Percentiles rank a stretch among this genome's conserved stretches.
phyloP scores from a whole-genome alignment of 2,329 filamentous ascomycete species.

The Fusarium nygamai region DNA sequence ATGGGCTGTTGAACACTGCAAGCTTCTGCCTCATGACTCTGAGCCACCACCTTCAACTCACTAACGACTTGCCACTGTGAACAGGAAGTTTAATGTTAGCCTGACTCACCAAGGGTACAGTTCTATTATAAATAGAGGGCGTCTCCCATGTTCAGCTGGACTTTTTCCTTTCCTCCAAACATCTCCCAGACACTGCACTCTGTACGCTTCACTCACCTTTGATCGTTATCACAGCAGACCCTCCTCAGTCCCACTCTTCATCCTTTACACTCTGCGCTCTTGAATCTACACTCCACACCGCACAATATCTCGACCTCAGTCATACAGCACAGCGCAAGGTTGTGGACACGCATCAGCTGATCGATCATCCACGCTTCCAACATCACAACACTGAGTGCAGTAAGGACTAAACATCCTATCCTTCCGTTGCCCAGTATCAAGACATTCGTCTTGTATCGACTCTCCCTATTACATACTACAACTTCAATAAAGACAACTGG shows the following conservation, averaged over 20 bases:
- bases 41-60: neutral
- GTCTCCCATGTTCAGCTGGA: neutral
- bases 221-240: neutral
- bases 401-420: too few species aligned
- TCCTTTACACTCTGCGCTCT: neutral
- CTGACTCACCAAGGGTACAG: neutral
- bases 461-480: neutral
- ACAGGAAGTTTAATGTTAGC: neutral
- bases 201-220: neutral
- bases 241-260: neutral
- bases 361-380: neutral
- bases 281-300: neutral
- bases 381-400: too few species aligned
- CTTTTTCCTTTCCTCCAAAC: neutral
- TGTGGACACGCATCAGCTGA: rapidly evolving
- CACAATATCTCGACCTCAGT: neutral
- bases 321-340: neutral
- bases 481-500: neutral
- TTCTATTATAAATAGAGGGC: neutral
- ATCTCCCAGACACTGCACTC: neutral
- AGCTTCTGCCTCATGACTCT: neutral
- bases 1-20: neutral
- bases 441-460: neutral
- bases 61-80: neutral
- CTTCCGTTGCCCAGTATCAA: neutral